Base-by-base conservation (phyloP, 2,329 filamentous ascomycete species). In the Sporothrix inflata region DNA sequence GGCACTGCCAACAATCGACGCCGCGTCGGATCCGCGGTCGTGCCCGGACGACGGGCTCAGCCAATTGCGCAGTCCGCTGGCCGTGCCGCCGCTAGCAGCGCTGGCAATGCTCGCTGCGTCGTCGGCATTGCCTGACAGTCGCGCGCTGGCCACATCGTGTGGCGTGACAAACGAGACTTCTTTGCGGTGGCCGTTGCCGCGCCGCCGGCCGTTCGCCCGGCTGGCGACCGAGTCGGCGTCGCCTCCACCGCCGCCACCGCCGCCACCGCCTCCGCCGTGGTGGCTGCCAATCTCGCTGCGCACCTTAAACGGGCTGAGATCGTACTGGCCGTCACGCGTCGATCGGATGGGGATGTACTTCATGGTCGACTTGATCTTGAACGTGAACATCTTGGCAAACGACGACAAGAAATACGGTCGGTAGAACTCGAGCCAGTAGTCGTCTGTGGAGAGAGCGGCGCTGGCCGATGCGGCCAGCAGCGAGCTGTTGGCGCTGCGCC, bases 351-450 rank as follows among this genome's bases (percentile, higher is more conserved):
- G 92, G 42, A 95, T 91, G 79, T 95, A 94, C 74, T 92, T 92
- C 74, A 94, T 89, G 4, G 93, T 96, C 0, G 93, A 94, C 78
- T 95, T 97, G 87, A 98, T 93, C 79, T 93, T 94, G 81, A 92
- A 97, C 0, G 94, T 89, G 79, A 97, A 98, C 79, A 98, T 92
- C 79, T 98, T 99, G 16, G 91, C 88, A 76, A 98, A 94, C 0
- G 94, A 96, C 0, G 96, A 97, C 1, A 98, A 83, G 0, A 92
- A 93, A 8, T 93, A 87, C 0, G 96, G 96, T 16, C 94, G 90
- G 79, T 99, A 99, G 80, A 98, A 98, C 79, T 99, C 96, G 8
- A 96, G 85, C 96, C 96, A 99, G 81, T 97, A 99, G 80, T 98
- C 94, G 78, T 98, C 95, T 73, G 93, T 94, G 73, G 87, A 89